Conservation (phyloP, 345 rosid species). For the Camelina hispida region DNA sequence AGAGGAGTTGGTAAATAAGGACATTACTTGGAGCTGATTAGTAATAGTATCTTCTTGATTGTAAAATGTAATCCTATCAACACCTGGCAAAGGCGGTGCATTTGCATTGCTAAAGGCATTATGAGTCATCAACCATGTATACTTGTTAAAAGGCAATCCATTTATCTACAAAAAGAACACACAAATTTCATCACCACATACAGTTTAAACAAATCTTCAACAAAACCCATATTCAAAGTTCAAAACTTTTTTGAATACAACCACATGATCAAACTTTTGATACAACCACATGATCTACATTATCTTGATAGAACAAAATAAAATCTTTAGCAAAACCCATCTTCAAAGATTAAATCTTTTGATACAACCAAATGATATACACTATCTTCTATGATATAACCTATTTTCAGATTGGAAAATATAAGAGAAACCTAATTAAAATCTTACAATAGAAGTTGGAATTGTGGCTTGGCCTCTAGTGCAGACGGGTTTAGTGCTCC, state of each 20-base stretch:
- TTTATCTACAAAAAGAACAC: constrained; percentile 51
- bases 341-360: constrained; percentile 19
- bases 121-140: constrained; percentile 93
- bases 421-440: constrained; percentile 12
- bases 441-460: constrained; percentile 75
- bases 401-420: constrained; percentile 20
- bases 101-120: constrained; percentile 93
- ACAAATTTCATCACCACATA: not conserved
- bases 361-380: not conserved
- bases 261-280: not conserved
- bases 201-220: not conserved
- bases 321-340: not conserved
- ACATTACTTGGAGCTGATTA: constrained; percentile 75
- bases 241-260: constrained; percentile 14
- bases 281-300: not conserved
- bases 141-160: constrained; percentile 91
- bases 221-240: constrained; percentile 17
- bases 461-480: constrained; percentile 84
- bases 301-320: not conserved
- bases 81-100: constrained; percentile 77
- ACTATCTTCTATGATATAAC: not conserved
- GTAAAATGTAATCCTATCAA: constrained; percentile 83
- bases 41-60: constrained; percentile 94
- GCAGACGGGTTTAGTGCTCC: constrained; percentile 74
- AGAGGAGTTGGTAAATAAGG: not conserved